Evolutionary conservation across 257 asterid species (phyloP).

Genomic region (Gentiana straminea): DNA sequence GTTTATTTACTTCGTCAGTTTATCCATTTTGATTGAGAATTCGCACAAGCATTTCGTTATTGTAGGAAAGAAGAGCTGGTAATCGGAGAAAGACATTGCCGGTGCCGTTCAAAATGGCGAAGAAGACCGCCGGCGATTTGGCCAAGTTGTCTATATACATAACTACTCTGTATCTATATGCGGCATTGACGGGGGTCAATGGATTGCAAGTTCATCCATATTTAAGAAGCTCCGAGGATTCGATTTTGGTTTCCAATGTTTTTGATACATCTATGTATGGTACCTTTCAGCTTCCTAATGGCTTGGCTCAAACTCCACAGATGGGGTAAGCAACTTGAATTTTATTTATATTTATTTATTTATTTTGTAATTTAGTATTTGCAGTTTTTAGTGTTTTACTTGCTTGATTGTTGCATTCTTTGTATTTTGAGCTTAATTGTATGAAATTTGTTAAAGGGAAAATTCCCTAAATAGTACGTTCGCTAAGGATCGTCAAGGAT

Average conservation of each 20-base stretch:
- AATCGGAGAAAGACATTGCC: too few species aligned
- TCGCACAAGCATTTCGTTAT: too few species aligned
- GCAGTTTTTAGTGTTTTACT: not conserved
- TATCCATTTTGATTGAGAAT: too few species aligned
- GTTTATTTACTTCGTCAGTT: too few species aligned
- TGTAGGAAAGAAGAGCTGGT: too few species aligned
- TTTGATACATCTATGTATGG: conserved; percentile 87
- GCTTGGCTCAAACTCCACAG: conserved; percentile 75
- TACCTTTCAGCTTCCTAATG: conserved; percentile 58
- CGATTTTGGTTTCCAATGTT: conserved; percentile 31
- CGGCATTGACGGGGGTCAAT: conserved; percentile 25
- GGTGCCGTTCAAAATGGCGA: too few species aligned
- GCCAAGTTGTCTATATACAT: conserved; percentile 4
- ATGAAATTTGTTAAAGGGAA: too few species aligned
- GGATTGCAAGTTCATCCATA: conserved; percentile 55
- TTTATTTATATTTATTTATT: not conserved
- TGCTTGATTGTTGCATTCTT: too few species aligned
- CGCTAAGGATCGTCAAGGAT: too few species aligned
- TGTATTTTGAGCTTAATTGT: too few species aligned
- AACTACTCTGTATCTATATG: conserved; percentile 16
- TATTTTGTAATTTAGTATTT: not conserved
- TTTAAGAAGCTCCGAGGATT: conserved; percentile 26
- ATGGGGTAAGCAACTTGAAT: conserved; percentile 55
- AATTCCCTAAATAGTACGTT: too few species aligned
- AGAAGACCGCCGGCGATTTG: conserved; percentile 6